Conservation (phyloP, 1,284 basidiomycete species). For the Leccinum fallax region DNA sequence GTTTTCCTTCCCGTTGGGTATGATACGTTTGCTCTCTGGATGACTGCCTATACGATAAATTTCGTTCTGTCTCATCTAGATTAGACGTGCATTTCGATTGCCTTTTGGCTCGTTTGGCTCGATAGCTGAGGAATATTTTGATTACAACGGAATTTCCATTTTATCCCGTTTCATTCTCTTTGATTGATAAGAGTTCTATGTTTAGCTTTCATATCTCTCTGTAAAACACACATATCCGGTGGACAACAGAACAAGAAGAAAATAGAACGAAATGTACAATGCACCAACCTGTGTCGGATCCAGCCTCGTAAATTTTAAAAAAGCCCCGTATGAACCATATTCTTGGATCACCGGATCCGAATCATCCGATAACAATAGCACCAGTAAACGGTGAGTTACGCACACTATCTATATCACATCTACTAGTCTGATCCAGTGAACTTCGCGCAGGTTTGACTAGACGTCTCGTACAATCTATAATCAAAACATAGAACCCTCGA, state of each 20-base stretch:
- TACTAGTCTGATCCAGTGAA: not conserved
- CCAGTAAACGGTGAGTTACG: not conserved
- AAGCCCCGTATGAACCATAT: too few relatives aligned
- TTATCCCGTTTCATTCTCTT: not conserved
- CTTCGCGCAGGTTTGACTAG: not conserved
- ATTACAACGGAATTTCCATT: not conserved
- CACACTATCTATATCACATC: not conserved
- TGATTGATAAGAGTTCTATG: not conserved
- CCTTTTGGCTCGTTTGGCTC: not conserved
- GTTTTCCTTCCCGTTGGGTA: not conserved
- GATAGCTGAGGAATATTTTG: not conserved
- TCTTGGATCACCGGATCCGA: too few relatives aligned
- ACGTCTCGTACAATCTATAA: not conserved
- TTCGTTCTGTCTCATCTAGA: conserved; percentile 9
- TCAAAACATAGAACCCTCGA: conserved; percentile 17
- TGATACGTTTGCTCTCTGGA: conserved; percentile 12
- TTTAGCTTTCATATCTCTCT: not conserved
- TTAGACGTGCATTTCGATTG: conserved; percentile 8
- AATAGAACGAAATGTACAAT: not conserved
- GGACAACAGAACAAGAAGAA: not conserved
- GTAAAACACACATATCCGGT: not conserved
- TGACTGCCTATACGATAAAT: conserved; percentile 13
- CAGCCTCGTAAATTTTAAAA: not conserved
- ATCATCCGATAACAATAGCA: too few relatives aligned
- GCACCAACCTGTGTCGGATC: not conserved